Conservation (phyloP, 768 basidiomycete genomes). For the Chlorophyllum brunneum region DNA sequence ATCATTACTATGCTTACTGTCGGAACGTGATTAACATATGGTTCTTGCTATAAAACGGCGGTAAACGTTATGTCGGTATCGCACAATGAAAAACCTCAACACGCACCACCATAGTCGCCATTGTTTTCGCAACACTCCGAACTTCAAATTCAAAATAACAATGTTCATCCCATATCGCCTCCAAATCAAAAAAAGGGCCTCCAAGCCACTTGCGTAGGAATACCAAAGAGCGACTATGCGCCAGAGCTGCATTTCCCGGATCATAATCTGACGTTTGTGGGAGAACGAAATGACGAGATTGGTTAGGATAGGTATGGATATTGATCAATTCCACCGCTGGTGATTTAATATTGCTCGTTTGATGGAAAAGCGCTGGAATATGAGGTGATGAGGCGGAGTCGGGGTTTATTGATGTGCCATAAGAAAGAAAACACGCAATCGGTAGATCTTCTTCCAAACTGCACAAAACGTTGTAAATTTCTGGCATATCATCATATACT, state of each 20-base stretch:
- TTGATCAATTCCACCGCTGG: constrained; percentile 19
- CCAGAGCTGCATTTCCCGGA: constrained; percentile 35
- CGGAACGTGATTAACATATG: constrained; percentile 59
- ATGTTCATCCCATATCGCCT: constrained; percentile 61
- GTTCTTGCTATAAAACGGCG: constrained; percentile 36
- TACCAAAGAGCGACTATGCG: constrained; percentile 43
- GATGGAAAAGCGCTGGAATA: constrained; percentile 35
- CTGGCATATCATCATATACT: constrained; percentile 30
- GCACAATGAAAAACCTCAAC: not conserved
- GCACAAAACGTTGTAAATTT: constrained; percentile 24
- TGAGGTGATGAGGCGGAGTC: constrained; percentile 12
- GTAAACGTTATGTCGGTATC: not conserved
- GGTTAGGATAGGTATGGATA: constrained; percentile 26
- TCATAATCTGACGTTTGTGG: constrained; percentile 38
- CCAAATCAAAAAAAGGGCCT: constrained; percentile 53
- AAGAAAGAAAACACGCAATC: constrained; percentile 34
- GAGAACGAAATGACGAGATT: constrained; percentile 39
- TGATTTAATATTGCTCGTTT: constrained; percentile 20
- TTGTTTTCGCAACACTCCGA: constrained; percentile 48
- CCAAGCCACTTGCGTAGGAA: constrained; percentile 42
- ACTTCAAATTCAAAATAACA: constrained; percentile 50
- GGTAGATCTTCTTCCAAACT: constrained; percentile 25
- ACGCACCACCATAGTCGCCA: constrained; percentile 52
- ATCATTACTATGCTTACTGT: constrained; percentile 30
- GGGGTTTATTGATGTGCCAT: constrained; percentile 24